Evolutionary conservation across 371 early-diverging fungal species (phyloP).

Genomic region (Mycotypha africana): DNA sequence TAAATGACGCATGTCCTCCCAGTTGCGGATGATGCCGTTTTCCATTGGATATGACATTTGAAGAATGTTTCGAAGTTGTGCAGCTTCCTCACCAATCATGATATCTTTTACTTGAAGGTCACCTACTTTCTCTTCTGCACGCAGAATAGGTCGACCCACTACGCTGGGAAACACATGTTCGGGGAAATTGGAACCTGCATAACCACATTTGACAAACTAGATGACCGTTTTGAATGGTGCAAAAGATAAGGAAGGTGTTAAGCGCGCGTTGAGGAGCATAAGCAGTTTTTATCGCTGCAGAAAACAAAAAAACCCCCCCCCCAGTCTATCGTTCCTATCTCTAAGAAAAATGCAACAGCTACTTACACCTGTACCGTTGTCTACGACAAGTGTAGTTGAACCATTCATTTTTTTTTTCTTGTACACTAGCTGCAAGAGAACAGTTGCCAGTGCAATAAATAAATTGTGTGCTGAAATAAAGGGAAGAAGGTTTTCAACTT

Average conservation of each 20-base stretch:
- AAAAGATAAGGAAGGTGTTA: slow-evolving; percentile 7
- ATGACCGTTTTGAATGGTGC: no score
- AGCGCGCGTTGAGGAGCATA: no score
- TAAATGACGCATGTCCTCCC: slow-evolving; percentile 97
- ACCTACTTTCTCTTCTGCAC: slow-evolving; percentile 87
- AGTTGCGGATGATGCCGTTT: slow-evolving; percentile 96
- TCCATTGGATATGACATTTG: slow-evolving; percentile 98
- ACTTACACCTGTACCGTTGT: slow-evolving; percentile 95
- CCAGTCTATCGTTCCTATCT: no score
- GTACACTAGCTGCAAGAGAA: no score
- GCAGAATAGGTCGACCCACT: slow-evolving; percentile 94
- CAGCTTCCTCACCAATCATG: slow-evolving; percentile 97
- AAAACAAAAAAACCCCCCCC: neutral
- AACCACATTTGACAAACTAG: slow-evolving; percentile 96
- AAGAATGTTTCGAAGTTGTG: slow-evolving; percentile 78
- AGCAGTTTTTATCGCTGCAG: neutral
- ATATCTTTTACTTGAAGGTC: slow-evolving; percentile 84
- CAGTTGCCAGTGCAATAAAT: no score
- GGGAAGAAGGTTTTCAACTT: no score
- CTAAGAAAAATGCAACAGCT: no score
- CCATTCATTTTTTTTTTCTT: slow-evolving; percentile 35
- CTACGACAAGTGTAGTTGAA: slow-evolving; percentile 84
- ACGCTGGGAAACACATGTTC: slow-evolving; percentile 93
- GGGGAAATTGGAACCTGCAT: slow-evolving; percentile 95
- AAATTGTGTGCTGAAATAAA: no score